Percentiles rank a stretch among this genome's conserved stretches.
Evolutionary conservation across 2,329 filamentous ascomycete species (phyloP).

Genomic region (Penicillium sumatraense): DNA sequence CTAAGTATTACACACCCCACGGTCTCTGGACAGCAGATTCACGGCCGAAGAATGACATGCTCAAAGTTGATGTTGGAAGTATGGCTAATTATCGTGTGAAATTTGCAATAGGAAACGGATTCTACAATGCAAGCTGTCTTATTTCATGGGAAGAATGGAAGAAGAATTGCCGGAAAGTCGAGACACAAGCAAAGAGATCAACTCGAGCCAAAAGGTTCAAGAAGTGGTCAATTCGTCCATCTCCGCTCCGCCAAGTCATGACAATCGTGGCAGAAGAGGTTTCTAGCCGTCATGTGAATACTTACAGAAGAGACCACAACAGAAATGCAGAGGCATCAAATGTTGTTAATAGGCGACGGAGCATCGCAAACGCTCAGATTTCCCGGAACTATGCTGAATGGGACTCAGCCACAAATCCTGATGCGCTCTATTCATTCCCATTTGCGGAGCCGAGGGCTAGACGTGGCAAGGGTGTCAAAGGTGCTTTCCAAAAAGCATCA

Average conservation of each 20-base stretch:
- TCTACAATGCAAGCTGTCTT: constrained; percentile 4
- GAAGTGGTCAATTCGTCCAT: background rate
- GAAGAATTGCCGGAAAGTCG: background rate
- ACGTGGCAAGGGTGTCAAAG: background rate
- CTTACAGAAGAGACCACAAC: background rate
- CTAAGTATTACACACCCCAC: constrained; percentile 30
- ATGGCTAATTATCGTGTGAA: background rate
- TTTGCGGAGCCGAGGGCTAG: background rate
- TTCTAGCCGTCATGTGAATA: background rate
- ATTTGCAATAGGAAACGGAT: constrained; percentile 20
- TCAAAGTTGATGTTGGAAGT: constrained; percentile 14
- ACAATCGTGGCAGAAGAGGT: background rate
- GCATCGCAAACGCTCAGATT: background rate
- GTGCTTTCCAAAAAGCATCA: background rate
- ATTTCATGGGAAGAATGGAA: background rate
- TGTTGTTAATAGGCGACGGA: background rate
- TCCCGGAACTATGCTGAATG: background rate
- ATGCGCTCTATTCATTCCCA: background rate
- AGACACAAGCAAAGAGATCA: background rate
- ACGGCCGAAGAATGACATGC: background rate
- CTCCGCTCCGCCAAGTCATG: background rate
- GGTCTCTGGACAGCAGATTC: constrained; percentile 24
- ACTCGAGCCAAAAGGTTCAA: background rate
- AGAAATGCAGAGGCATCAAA: background rate
- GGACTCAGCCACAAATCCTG: background rate